Evolutionary conservation across 306 rosid species (phyloP).

Genomic region (Rubus parviflorus): DNA sequence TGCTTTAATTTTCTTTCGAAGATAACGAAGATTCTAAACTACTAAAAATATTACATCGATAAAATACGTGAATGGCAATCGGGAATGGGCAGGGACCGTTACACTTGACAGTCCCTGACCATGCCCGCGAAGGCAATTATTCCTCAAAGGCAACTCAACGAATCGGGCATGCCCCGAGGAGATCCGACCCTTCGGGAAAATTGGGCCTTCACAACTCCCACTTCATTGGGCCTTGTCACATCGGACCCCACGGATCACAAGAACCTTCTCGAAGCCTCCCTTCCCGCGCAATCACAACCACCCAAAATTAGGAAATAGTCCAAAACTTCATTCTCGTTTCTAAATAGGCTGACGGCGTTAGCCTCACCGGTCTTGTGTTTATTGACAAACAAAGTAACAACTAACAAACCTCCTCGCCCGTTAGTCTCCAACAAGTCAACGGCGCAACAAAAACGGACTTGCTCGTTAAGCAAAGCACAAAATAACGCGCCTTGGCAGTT

Average conservation of each 20-base stretch:
- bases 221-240: not conserved
- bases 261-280: constrained; percentile 11
- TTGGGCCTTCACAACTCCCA: too few species aligned
- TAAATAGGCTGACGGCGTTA: not conserved
- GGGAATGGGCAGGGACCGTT: too few species aligned
- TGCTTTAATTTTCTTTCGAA: too few species aligned
- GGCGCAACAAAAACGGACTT: not conserved
- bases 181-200: too few species aligned
- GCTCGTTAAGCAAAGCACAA: not conserved
- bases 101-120: too few species aligned
- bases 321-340: not conserved
- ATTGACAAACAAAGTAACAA: too few species aligned
- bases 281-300: not conserved
- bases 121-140: too few species aligned
- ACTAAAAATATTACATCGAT: too few species aligned
- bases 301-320: not conserved
- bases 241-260: not conserved
- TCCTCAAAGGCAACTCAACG: too few species aligned
- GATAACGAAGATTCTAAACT: too few species aligned
- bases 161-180: too few species aligned
- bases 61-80: too few species aligned
- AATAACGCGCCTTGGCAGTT: not conserved
- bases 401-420: not conserved
- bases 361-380: not conserved
- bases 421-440: not conserved